Percentiles rank a stretch among this genome's conserved stretches.
Evolutionary conservation across 2,329 filamentous ascomycete species (phyloP).

Genomic region (Diplodia corticola): DNA sequence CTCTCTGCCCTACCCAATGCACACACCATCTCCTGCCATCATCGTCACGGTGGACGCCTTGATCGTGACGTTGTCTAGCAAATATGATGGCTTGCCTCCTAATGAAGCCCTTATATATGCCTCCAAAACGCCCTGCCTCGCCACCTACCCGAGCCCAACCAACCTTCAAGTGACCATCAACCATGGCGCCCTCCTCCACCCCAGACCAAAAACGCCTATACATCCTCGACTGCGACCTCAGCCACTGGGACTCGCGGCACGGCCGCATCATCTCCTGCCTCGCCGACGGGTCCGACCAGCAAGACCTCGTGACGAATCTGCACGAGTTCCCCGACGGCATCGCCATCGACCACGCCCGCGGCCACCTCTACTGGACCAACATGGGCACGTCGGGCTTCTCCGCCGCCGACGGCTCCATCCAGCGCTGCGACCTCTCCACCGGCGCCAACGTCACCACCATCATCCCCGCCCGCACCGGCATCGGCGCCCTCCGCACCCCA

Average conservation of each 20-base stretch:
- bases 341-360: slow-evolving; percentile 27
- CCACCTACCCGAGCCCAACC: neutral
- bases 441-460: slow-evolving; percentile 49
- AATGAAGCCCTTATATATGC: neutral
- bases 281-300: slow-evolving; percentile 23
- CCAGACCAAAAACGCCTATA: slow-evolving; percentile 7
- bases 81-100: neutral
- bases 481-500: slow-evolving; percentile 52
- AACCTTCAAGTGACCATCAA: neutral
- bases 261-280: slow-evolving; percentile 27
- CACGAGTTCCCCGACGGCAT: slow-evolving; percentile 37
- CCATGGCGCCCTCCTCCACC: neutral
- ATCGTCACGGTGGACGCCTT: neutral
- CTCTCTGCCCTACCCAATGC: neutral
- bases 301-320: slow-evolving; percentile 20
- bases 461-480: slow-evolving; percentile 37
- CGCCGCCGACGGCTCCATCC: slow-evolving; percentile 46
- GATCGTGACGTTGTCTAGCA: neutral
- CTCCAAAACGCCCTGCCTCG: neutral
- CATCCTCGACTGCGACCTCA: slow-evolving; percentile 26
- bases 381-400: slow-evolving; percentile 27
- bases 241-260: neutral
- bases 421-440: slow-evolving; percentile 48
- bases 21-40: neutral
- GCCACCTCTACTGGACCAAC: slow-evolving; percentile 36